These are phyloP conservation scores for Gentiana macrophylla DNA, from an alignment of 257 asterid genomes.

Conservation along the genomic window DNA sequence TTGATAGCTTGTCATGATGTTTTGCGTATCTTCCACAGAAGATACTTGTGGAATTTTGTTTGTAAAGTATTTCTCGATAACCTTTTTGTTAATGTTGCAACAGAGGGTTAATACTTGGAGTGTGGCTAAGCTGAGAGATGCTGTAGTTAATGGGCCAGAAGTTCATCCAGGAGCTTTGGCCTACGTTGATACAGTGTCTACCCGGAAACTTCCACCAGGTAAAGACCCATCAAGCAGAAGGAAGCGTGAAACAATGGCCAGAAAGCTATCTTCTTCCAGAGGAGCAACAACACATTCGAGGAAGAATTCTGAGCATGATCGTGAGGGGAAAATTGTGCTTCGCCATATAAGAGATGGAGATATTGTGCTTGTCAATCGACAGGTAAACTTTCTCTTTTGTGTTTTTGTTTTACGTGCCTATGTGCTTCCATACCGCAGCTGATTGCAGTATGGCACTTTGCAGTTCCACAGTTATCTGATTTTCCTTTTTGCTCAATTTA, in stretches of 20 bases:
- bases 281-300: constrained; percentile 53
- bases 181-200: constrained; percentile 57
- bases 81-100: constrained; percentile 9
- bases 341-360: constrained; percentile 99
- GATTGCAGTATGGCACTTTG: background rate
- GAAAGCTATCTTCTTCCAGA: constrained; percentile 83
- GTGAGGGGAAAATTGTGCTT: constrained; percentile 74
- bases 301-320: constrained; percentile 48
- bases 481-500: too few species aligned
- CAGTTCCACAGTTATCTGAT: too few species aligned
- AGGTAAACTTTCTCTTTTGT: constrained; percentile 33
- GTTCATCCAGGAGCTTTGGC: constrained; percentile 79
- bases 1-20: background rate
- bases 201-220: constrained; percentile 31
- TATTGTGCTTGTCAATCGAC: constrained; percentile 93
- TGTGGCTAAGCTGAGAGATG: constrained; percentile 63
- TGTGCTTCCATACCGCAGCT: background rate
- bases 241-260: constrained; percentile 53
- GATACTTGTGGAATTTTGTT: background rate
- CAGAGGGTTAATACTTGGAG: constrained; percentile 99
- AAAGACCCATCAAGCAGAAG: constrained; percentile 12
- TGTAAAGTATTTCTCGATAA: background rate
- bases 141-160: constrained; percentile 82
- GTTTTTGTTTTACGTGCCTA: too few species aligned
- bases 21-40: background rate